A percentile compares a stretch with the other conserved stretches of the same genome.
phyloP scores from a whole-genome alignment of 768 basidiomycete species.

The Leccinum aurantiacum region DNA sequence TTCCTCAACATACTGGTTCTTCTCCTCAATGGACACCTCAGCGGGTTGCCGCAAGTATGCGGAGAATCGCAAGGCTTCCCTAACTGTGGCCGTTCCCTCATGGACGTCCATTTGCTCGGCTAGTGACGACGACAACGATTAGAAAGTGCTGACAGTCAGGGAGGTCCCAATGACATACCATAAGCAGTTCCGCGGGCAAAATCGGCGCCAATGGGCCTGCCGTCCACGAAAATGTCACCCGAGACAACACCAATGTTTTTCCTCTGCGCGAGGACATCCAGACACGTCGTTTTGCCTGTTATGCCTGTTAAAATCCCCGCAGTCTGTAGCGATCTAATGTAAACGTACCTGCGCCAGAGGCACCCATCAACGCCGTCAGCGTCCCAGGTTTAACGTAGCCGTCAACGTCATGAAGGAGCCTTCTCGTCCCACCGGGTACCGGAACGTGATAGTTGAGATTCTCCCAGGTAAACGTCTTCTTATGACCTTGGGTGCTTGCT shows the following conservation, averaged over 20 bases:
- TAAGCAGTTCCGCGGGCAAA: slow-evolving; percentile 76
- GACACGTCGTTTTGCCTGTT: slow-evolving; percentile 72
- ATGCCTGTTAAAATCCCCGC: slow-evolving; percentile 3
- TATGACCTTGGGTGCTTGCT: slow-evolving; percentile 1
- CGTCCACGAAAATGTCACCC: slow-evolving; percentile 67
- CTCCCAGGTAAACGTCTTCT: slow-evolving; percentile 77
- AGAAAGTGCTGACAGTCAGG: slow-evolving; percentile 19
- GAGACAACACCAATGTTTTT: slow-evolving; percentile 68
- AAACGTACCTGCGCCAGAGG: slow-evolving; percentile 66
- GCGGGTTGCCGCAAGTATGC: slow-evolving; percentile 81
- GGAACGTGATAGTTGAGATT: slow-evolving; percentile 75
- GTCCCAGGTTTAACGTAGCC: slow-evolving; percentile 86
- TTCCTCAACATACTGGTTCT: slow-evolving; percentile 78
- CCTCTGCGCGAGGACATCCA: slow-evolving; percentile 70
- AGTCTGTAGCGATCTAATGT: slow-evolving; percentile 8
- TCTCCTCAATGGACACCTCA: slow-evolving; percentile 64
- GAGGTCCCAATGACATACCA: slow-evolving; percentile 41
- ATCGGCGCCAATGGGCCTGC: slow-evolving; percentile 56
- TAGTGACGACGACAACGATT: slow-evolving; percentile 29
- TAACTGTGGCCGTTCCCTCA: slow-evolving; percentile 77
- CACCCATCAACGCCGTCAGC: slow-evolving; percentile 88
- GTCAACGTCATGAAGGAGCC: slow-evolving; percentile 71
- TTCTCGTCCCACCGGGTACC: slow-evolving; percentile 54
- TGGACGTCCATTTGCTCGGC: slow-evolving; percentile 87
- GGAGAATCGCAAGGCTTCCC: slow-evolving; percentile 83